phyloP scores from a whole-genome alignment of 371 early-diverging fungal species.

The Mortierella sp. region DNA sequence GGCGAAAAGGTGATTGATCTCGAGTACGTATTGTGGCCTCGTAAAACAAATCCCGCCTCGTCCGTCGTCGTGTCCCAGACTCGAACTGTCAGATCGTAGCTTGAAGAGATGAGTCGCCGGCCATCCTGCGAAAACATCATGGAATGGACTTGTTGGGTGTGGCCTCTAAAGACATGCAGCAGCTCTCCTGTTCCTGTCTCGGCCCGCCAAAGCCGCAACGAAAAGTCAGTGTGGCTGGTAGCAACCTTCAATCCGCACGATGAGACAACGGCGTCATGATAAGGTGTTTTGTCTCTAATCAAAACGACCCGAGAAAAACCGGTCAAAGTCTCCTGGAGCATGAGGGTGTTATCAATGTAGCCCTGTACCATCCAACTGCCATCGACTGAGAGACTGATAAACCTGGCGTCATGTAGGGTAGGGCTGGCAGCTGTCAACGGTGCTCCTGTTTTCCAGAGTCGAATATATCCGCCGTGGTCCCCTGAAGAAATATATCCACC shows the following conservation, averaged over 20 bases:
- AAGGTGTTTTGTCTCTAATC: not conserved
- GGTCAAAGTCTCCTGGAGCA: not conserved
- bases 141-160: not conserved
- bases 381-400: not conserved
- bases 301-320: not conserved
- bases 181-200: not conserved
- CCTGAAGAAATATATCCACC: conserved; percentile 1
- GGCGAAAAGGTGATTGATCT: not conserved
- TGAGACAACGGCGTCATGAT: not conserved
- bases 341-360: not conserved
- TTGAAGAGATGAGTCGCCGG: conserved; percentile 1
- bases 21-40: not conserved
- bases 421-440: too few relatives aligned
- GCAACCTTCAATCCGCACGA: not conserved
- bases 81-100: conserved; percentile 17
- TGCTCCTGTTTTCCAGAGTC: conserved; percentile 15
- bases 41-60: not conserved
- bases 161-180: not conserved
- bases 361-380: not conserved
- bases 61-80: not conserved
- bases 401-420: not conserved
- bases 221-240: not conserved
- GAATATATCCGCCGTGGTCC: conserved; percentile 3
- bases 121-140: conserved; percentile 11
- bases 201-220: not conserved